Base-by-base conservation (phyloP, 1,139 yeast species). In the Zygosaccharomyces sapae region DNA sequence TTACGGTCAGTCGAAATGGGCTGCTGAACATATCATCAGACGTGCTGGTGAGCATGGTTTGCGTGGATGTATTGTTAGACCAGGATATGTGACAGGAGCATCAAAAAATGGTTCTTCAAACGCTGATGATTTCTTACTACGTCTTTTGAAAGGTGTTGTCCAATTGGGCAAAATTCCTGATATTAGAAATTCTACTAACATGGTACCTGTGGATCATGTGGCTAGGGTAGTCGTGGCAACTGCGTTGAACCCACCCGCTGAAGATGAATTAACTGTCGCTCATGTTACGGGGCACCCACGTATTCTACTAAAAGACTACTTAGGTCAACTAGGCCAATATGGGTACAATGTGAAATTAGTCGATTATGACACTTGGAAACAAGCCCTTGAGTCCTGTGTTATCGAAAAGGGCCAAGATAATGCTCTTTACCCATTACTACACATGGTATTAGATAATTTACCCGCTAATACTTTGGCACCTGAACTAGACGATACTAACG, bases 241-340 rank as follows among this genome's bases (percentile, higher is more conserved):
- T 29, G 84, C 96, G 0, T 74, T 92, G 55, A 79, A 80, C 56
- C 95, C 96, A 30, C 88, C 94, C 33, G 65, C 62, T 6, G 63
- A 59, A 1, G 61, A 65, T 16, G 75, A 70, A 41, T 69, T 87
- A 39, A 70, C 80, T 1, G 98, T 92, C 44, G 92, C 90, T 1
- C 98, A 92, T 45, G 97, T 92, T n/a, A 92, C 97, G 3, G 95
- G 94, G 10, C 97, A 92, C 61, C 99, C 98, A 52, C 80, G 97
- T 66, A 80, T 88, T 51, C 73, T 79, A 44, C 85, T 90, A 72
- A 81, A 80, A 61, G 82, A 85, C 56, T 90, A 81, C 70, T 70
- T 92, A 59, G 80, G 81, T 30, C 63, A 83, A 9, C 74, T 90
- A 63, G 69, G 73, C 47, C 68, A 70, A 7, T 90, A 80, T 59